A percentile compares a stretch with the other conserved stretches of the same genome.
These are phyloP conservation scores for Parathielavia appendiculata DNA, from an alignment of 495 filamentous ascomycete genomes.

Conservation along the genomic window DNA sequence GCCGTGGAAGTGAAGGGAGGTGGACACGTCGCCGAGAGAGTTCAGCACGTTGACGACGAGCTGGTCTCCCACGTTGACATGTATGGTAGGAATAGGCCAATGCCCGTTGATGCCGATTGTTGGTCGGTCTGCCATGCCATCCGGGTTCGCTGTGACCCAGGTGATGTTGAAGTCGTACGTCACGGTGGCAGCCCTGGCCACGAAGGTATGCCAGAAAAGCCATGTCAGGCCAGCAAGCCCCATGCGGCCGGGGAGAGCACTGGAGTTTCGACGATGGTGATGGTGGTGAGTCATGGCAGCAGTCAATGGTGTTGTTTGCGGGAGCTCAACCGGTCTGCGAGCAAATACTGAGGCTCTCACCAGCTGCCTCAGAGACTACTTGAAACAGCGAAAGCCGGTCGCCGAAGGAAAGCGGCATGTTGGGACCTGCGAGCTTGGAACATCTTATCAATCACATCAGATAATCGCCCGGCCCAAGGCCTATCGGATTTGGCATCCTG, in stretches of 20 bases:
- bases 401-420: not conserved
- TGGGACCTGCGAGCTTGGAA: not conserved
- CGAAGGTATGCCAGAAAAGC: slow-evolving; percentile 9
- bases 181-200: slow-evolving; percentile 52
- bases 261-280: slow-evolving; percentile 6
- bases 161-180: slow-evolving; percentile 73
- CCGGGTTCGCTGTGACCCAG: slow-evolving; percentile 79
- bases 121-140: slow-evolving; percentile 60
- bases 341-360: not conserved
- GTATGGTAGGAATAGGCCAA: slow-evolving; percentile 69
- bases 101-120: slow-evolving; percentile 77
- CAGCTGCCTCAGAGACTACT: not conserved
- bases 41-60: slow-evolving; percentile 70
- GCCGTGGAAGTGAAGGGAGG: slow-evolving; percentile 73
- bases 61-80: slow-evolving; percentile 64
- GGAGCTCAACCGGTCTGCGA: not conserved
- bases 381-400: not conserved
- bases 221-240: slow-evolving; percentile 12
- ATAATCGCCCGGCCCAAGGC: slow-evolving; percentile 1
- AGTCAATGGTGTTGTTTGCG: not conserved
- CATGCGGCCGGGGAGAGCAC: not conserved
- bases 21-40: slow-evolving; percentile 62
- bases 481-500: slow-evolving; percentile 2
- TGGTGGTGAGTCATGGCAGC: not conserved
- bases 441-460: slow-evolving; percentile 30